Base-by-base conservation (phyloP, 1,284 basidiomycete species). In the Tylopilus sp. region DNA sequence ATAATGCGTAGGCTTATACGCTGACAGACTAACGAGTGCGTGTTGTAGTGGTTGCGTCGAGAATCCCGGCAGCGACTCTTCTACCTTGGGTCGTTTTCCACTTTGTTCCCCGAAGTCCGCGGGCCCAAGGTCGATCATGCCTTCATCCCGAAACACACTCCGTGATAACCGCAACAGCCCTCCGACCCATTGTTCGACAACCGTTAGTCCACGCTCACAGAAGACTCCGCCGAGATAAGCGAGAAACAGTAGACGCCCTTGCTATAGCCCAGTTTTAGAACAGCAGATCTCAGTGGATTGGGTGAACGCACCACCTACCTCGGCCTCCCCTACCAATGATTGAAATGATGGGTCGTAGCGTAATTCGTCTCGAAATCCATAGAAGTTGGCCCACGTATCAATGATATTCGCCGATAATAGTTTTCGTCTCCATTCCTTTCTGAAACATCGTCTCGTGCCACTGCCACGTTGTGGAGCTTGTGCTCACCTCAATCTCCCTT, bases 201-300 rank as follows among this genome's bases (percentile, higher is more conserved):
- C 77, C 26, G 79, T 71, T 65, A 86, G 77, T 41, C 91, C 91
- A 69, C 80, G 83, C 66, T 90, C 87, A 61, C 79, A 70, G 72
- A 84, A 90, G 38, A 91, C 82, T 38, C 87, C 91, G 47, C 90
- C 91, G 44, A 90, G 83, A 76, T 91, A 93, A 39, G 91, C 86
- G 68, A 86, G 78, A 74, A 93, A 91, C 41, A 92, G 78, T 24
- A 81, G 75, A 47, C 80, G 81, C 6, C 84, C 84, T 81, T 92
- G 89, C 91, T 93, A 63, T 52, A 61, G 32, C 36, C 56, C 39
- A 59, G 56, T 41, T 63, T 75, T 61, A 74, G 65, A 39, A 63
- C 52, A 57, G 38, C 55, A 67, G 65, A 57, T 72, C 68, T 55
- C 66, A 66, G 57, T 64, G 39, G 58, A 64, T 66, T 44, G 53